Evolutionary conservation across 2,329 filamentous ascomycete genomes (phyloP).

Genomic region (Pseudogymnoascus sp.): DNA sequence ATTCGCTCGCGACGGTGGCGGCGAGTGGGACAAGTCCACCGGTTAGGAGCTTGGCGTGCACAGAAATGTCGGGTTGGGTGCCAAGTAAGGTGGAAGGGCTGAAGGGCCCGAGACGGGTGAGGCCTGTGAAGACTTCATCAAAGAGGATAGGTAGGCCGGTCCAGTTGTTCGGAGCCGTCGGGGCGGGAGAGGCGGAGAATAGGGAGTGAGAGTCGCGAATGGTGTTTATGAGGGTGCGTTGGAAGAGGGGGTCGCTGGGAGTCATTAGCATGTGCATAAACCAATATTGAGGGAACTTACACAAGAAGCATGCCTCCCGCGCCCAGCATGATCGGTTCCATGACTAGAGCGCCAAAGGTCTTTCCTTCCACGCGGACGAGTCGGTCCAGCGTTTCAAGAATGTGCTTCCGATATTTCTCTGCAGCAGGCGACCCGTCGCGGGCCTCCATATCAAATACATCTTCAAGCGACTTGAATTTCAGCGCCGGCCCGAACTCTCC

Average conservation of each 20-base stretch:
- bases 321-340: constrained; percentile 74
- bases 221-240: constrained; percentile 59
- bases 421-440: constrained; percentile 40
- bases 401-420: constrained; percentile 51
- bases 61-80: constrained; percentile 63
- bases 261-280: background rate
- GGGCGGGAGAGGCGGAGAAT: constrained; percentile 34
- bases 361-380: constrained; percentile 48
- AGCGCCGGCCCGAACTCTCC: constrained; percentile 14
- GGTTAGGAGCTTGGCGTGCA: constrained; percentile 77
- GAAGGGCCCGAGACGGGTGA: constrained; percentile 72
- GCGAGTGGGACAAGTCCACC: constrained; percentile 73
- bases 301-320: constrained; percentile 79
- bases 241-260: constrained; percentile 71
- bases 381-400: constrained; percentile 44
- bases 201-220: constrained; percentile 53
- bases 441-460: constrained; percentile 52
- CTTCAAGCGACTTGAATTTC: constrained; percentile 36
- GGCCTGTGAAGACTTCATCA: constrained; percentile 81
- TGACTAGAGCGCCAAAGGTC: constrained; percentile 68
- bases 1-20: constrained; percentile 65
- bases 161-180: constrained; percentile 42
- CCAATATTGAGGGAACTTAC: constrained; percentile 37
- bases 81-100: constrained; percentile 63
- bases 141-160: constrained; percentile 70